phyloP scores from a whole-genome alignment of 345 rosid species.

The Eucalyptus camaldulensis region DNA sequence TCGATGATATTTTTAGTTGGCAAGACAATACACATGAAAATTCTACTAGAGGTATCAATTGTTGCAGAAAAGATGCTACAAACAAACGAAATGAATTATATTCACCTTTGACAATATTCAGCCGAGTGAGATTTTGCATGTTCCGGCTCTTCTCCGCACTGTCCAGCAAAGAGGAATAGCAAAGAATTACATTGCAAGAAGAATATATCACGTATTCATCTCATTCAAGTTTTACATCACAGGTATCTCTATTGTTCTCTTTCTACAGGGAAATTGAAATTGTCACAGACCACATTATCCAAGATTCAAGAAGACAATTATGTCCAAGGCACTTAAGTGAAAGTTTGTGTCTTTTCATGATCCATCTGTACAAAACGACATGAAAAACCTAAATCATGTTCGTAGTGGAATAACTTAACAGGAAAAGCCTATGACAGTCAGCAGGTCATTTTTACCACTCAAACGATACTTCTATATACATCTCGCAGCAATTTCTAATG shows the following conservation, averaged over 20 bases:
- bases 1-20: not conserved
- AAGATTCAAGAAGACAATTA: not conserved
- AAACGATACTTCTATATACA: not conserved
- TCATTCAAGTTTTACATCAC: not conserved
- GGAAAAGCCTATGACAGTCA: fast-evolving
- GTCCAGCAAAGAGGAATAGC: not conserved
- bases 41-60: not conserved
- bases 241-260: not conserved
- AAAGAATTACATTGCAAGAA: not conserved
- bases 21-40: not conserved
- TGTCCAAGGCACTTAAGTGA: not conserved
- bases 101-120: not conserved
- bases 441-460: not conserved
- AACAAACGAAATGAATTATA: not conserved
- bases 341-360: too few species aligned
- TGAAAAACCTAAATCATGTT: not conserved
- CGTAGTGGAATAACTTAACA: fast-evolving
- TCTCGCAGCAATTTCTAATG: not conserved
- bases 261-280: fast-evolving
- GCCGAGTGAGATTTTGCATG: not conserved
- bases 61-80: fast-evolving
- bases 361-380: not conserved
- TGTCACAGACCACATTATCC: not conserved
- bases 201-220: fast-evolving
- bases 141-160: not conserved